Base-by-base conservation (phyloP, 2,329 filamentous ascomycete species). In the Arthrobotrys iridis region DNA sequence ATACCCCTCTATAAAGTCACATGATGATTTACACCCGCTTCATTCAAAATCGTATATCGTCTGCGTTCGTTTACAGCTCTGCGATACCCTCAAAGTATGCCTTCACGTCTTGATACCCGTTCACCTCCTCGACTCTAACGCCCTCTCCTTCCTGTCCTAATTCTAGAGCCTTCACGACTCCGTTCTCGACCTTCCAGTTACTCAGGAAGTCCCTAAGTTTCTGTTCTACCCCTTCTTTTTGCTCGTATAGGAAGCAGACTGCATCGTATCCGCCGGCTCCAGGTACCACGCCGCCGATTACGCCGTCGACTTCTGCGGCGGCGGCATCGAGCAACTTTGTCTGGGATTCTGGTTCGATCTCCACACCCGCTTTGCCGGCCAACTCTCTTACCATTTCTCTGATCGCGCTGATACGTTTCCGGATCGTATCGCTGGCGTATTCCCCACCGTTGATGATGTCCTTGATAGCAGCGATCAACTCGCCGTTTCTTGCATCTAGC, bases 241-340 rank as follows among this genome's bases (percentile, higher is more conserved):
- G 92, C 79, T 87, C 86, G 77, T 97, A 88, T 72, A 99, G 82
- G 74, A 99, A 82, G 0, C 90, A 91, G 65, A 97, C 86, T 0
- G 95, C 95, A 84, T 99, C 95, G 80, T 91, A 97, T 0, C 95
- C 95, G 7, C 95, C 95, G 0, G 95, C 95, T 0, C 95, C 95
- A 0, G 95, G 95, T 0, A 97, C 95, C 0, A 98, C 93, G 0
- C 93, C 95, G 0, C 93, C 93, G 77, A 93, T 88, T 2, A 98
- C 93, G 4, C 94, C 95, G 0, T 90, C 86, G 0, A 97, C 83
- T 2, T 79, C 80, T n/a, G 83, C 81, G 2, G 85, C 87, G 68
- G 94, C 86, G 7, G 89, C 91, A 82, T 99, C 91, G 35, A 99
- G 84, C 73, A 99, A 84, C 80, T 88, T 87, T 1, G 93, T 97